Evolutionary conservation across 352 stramenopile species (phyloP).

Genomic region (Phytophthora vignae): DNA sequence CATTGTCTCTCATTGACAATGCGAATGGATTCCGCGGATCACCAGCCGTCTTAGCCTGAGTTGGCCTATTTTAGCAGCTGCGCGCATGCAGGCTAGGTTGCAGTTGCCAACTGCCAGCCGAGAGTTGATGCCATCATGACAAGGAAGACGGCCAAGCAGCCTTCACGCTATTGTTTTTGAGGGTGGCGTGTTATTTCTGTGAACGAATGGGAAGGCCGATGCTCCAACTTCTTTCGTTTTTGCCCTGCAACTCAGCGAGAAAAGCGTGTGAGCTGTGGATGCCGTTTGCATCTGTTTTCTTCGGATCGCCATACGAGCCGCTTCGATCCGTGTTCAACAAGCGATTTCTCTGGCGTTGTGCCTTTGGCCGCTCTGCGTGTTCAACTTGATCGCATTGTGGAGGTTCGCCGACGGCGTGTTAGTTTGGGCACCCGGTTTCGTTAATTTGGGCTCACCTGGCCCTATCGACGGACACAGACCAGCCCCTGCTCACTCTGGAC

Average conservation of each 20-base stretch:
- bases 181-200: background rate
- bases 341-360: background rate
- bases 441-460: slow-evolving; percentile 16
- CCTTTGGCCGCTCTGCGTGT: background rate
- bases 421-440: background rate
- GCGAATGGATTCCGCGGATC: background rate
- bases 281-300: background rate
- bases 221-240: no score
- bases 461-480: slow-evolving; percentile 11
- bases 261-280: background rate
- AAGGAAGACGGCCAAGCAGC: no score
- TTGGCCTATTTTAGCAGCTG: background rate
- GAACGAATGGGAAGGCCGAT: background rate
- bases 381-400: slow-evolving; percentile 7
- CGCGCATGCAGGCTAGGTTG: background rate
- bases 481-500: slow-evolving; percentile 7
- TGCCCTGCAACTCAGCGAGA: no score
- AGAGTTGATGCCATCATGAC: no score
- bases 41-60: background rate
- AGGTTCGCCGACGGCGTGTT: slow-evolving; percentile 11
- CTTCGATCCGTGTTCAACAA: background rate
- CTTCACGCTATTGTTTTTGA: background rate
- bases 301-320: background rate
- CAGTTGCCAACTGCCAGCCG: background rate
- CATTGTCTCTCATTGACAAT: no score